Conservation (phyloP, 306 rosid species). For the Echinosophora koreensis region DNA sequence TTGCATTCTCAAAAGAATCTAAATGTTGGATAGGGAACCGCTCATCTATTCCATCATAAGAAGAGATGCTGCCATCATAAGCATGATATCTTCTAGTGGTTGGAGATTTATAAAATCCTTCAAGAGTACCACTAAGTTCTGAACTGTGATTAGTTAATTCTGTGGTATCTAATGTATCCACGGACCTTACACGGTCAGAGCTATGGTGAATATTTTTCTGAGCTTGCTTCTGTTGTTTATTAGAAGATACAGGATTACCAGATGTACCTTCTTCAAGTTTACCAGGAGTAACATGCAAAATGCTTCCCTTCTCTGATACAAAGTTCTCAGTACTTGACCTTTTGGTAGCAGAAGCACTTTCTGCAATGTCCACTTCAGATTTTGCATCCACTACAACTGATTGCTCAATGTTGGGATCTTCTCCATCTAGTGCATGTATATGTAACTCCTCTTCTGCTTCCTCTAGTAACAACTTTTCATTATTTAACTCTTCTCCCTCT, state of each 20-base stretch:
- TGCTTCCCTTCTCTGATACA: slow-evolving; percentile 45
- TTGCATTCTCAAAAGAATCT: slow-evolving; percentile 44
- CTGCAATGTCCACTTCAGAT: slow-evolving; percentile 46
- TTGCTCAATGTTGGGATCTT: slow-evolving; percentile 20
- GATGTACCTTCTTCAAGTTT: slow-evolving; percentile 49
- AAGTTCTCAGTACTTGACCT: slow-evolving; percentile 46
- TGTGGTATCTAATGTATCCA: slow-evolving; percentile 42
- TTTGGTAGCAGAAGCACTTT: slow-evolving; percentile 52
- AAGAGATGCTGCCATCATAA: slow-evolving; percentile 67
- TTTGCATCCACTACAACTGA: slow-evolving; percentile 37
- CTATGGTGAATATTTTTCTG: slow-evolving; percentile 37
- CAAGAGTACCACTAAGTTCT: slow-evolving; percentile 50
- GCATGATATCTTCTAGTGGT: slow-evolving; percentile 54
- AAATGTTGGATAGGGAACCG: slow-evolving; percentile 37
- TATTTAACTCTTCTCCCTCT: slow-evolving; percentile 36
- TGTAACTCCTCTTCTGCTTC: slow-evolving; percentile 33
- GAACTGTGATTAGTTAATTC: slow-evolving; percentile 51
- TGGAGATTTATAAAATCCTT: slow-evolving; percentile 55
- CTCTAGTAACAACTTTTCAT: not conserved
- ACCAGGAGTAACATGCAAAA: slow-evolving; percentile 40
- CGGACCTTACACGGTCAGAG: slow-evolving; percentile 45
- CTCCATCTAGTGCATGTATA: slow-evolving; percentile 3
- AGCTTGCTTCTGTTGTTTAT: slow-evolving; percentile 52
- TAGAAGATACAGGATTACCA: slow-evolving; percentile 49
- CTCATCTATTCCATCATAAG: slow-evolving; percentile 67